Base-by-base conservation (phyloP, 2,329 filamentous ascomycete genomes). In the Septoria petroselini region DNA sequence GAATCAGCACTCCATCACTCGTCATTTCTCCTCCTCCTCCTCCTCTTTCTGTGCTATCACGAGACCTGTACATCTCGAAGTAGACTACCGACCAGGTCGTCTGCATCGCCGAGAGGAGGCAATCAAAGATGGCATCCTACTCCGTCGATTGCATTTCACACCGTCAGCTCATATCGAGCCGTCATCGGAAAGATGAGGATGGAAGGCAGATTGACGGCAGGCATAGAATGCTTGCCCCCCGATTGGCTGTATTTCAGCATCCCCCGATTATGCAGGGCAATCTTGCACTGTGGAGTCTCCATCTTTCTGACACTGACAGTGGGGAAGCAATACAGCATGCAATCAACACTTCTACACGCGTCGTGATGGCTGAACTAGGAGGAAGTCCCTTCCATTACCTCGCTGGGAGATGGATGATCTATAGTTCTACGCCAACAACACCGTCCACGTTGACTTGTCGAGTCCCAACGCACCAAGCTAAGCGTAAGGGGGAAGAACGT, bases 121-220 rank as follows among this genome's bases (percentile, higher is more conserved):
- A 33, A 1, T 18, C 15, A 7, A 12, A 33, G 30, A 33, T 33
- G 30, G 4, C 5, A n/a, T n/a, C 23, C 5, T 21, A 15, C 8
- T 12, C 8, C 14, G 11, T 27, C 44, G 44, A 48, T 48, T 33
- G n/a, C 29, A 35, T 35, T 33, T 19, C 37, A 15, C 4, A 15
- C 8, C 17, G 6, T 41, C 14, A 23, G 25, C 37, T 48, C 44
- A 48, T 33, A 33, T 40, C 37, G 34, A 21, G 14, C 3, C 17
- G 23, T 40, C 11, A 37, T 39, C 35, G 41, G 43, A 37, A 31
- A 18, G 34, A 33, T 33, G 7, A 47, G 43, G 43, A 39, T 19
- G 17, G 43, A 14, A 38, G 33, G 23, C 17, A 21, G 7, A 14
- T 40, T 25, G 25, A 33, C 30, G 14, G 30, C n/a, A 5, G 30